Percentiles rank a stretch among this genome's conserved stretches.
Conservation (phyloP, 768 basidiomycete species). For the Russula sp. region DNA sequence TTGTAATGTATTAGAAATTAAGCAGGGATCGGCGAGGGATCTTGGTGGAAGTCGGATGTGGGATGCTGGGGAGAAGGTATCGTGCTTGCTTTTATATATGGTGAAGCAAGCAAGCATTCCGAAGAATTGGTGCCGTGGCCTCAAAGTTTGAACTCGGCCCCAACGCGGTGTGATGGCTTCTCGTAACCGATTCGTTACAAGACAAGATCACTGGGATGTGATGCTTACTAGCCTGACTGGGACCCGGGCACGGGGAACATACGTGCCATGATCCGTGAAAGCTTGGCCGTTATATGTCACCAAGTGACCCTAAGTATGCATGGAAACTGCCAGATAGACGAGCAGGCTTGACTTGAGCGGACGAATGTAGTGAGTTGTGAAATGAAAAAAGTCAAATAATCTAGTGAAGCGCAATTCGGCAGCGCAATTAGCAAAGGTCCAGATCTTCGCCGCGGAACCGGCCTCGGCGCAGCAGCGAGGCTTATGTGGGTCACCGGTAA, state of each 20-base stretch:
- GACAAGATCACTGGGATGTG: slow-evolving; percentile 20
- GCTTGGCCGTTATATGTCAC: slow-evolving; percentile 12
- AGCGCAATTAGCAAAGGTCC: neutral
- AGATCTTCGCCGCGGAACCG: slow-evolving; percentile 23
- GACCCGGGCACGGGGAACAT: slow-evolving; percentile 19
- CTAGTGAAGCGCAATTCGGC: slow-evolving; percentile 14
- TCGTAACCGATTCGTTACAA: slow-evolving; percentile 24
- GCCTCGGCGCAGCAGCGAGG: slow-evolving; percentile 20
- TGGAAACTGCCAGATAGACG: slow-evolving; percentile 23
- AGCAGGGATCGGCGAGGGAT: slow-evolving; percentile 3
- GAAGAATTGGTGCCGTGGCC: slow-evolving; percentile 13
- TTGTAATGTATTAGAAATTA: slow-evolving; percentile 4
- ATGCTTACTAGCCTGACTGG: slow-evolving; percentile 20
- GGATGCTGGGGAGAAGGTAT: slow-evolving; percentile 6
- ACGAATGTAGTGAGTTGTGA: neutral
- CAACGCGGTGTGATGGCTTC: slow-evolving; percentile 20
- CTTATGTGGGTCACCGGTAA: slow-evolving; percentile 4
- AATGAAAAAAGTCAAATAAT: slow-evolving; percentile 15
- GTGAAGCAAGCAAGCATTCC: slow-evolving; percentile 6
- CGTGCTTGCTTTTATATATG: slow-evolving; percentile 18
- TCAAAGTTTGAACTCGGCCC: slow-evolving; percentile 20
- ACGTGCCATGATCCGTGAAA: slow-evolving; percentile 22
- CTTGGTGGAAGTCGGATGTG: slow-evolving; percentile 10
- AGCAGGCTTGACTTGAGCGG: slow-evolving; percentile 16
- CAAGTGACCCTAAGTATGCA: slow-evolving; percentile 14